These are phyloP conservation scores for Epicoccum sorghinum DNA, from an alignment of 2,329 filamentous ascomycete genomes.

Conservation along the genomic window DNA sequence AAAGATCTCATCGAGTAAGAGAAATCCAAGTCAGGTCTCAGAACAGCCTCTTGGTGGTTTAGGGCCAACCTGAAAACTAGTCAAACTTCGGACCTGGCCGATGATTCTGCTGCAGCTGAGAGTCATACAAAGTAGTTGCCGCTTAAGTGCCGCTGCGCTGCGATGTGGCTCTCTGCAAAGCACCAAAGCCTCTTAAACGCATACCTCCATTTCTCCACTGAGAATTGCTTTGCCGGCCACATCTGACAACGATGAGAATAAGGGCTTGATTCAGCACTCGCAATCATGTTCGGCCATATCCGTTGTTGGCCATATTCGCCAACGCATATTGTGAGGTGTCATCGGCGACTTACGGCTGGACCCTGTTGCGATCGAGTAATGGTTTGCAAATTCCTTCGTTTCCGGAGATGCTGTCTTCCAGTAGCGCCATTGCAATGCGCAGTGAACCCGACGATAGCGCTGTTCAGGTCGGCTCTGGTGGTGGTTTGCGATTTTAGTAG, in stretches of 20 bases:
- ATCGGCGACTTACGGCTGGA: conserved; percentile 17
- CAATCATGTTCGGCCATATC: conserved; percentile 5
- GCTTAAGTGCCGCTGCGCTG: conserved; percentile 6
- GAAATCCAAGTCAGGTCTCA: conserved; percentile 22
- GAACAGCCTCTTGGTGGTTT: conserved; percentile 18
- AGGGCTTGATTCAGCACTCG: not conserved
- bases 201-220: not conserved
- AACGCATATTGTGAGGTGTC: conserved; percentile 7
- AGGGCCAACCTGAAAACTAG: conserved; percentile 17
- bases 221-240: not conserved
- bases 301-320: not conserved
- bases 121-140: conserved; percentile 8
- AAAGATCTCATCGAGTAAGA: conserved; percentile 40
- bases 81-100: conserved; percentile 35
- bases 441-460: conserved; percentile 10
- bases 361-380: conserved; percentile 47
- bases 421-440: conserved; percentile 18
- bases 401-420: conserved; percentile 17
- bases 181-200: not conserved
- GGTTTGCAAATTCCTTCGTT: conserved; percentile 26
- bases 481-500: conserved; percentile 8
- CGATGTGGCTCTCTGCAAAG: not conserved
- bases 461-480: conserved; percentile 9
- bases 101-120: conserved; percentile 12
- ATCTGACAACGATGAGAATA: not conserved